Evolutionary conservation across 1,284 basidiomycete genomes (phyloP), one percentile per base, ranked within the genome.

Genomic region (Pseudozyma pruni): DNA sequence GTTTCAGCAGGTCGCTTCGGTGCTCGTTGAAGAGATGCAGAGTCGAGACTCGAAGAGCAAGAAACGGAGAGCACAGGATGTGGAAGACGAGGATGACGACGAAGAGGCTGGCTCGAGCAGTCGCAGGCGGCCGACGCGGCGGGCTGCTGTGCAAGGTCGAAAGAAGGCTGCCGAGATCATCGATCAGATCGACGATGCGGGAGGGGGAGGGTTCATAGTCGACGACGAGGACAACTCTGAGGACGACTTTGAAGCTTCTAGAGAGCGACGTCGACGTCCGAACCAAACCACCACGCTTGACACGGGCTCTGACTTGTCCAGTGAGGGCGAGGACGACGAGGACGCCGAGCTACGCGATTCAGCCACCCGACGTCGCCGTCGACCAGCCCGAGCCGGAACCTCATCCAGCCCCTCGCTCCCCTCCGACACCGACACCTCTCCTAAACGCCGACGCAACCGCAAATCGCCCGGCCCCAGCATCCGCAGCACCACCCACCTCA

Each of bases 1-100:
- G 52, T 75, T 75, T 27, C 57, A 62, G 23, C 67, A 74, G 34
- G 68, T 75, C 2, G 72, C 59, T 4, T 53, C 49, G 11, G 40
- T 75, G 8, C 38, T 75, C 11, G 16, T 75, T 5, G 46, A 58
- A 8, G 53, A 72, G 37, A 33, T 25, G 47, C 45, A 25, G n/a
- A 17, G 29, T 32, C 43, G 45, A 29, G 32, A 33, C 25, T 32
- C 44, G 31, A 31, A 35, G 25, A 8, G 0, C 8, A 35, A 41
- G 20, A 38, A 39, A 27, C 20, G 23, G 11, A 38, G 27, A 39
- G 31, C 22, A 11, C 45, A 31, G 10, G 32, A 32, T 9, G 37
- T 16, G 13, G 46, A 50, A 2, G 69, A 51, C 3, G 41, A 44
- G 2, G 48, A 58, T 1, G 38, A 52, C 8, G 41, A 37, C 2